A percentile compares a stretch with the other conserved stretches of the same genome.
These are phyloP conservation scores for Sphaceloma murrayae DNA, from an alignment of 2,329 filamentous ascomycete genomes.

Conservation along the genomic window DNA sequence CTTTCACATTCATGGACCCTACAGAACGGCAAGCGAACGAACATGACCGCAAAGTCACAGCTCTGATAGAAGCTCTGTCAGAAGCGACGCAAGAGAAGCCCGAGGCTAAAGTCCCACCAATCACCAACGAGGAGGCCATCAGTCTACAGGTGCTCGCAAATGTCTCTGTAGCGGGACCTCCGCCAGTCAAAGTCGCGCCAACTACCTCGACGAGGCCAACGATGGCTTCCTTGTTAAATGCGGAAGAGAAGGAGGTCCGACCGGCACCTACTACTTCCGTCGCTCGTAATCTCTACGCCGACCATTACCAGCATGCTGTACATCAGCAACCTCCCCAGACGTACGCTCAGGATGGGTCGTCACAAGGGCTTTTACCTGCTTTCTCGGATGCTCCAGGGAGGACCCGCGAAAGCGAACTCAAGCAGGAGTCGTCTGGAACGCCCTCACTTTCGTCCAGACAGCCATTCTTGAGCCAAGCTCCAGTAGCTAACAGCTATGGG, in stretches of 20 bases:
- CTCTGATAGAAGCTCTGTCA: constrained; percentile 27
- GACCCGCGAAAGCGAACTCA: background rate
- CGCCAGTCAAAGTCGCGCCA: background rate
- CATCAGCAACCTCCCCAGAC: background rate
- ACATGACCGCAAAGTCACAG: constrained; percentile 30
- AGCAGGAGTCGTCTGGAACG: background rate
- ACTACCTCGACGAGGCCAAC: constrained; percentile 1
- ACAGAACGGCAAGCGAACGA: constrained; percentile 34
- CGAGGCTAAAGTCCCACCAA: constrained; percentile 20
- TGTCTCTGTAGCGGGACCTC: constrained; percentile 24
- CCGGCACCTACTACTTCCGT: background rate
- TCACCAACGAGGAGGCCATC: constrained; percentile 35
- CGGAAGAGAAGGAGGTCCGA: background rate
- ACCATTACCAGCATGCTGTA: background rate
- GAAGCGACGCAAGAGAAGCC: constrained; percentile 27
- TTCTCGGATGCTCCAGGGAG: background rate
- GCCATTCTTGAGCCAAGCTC: background rate
- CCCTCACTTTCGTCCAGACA: background rate
- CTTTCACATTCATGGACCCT: constrained; percentile 36
- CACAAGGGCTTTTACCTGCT: background rate
- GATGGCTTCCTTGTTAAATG: constrained; percentile 13
- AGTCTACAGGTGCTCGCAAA: constrained; percentile 33
- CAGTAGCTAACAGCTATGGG: background rate
- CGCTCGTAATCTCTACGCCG: background rate
- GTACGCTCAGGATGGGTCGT: background rate